Base-by-base conservation (phyloP, 1,284 basidiomycete genomes). In the Wolfiporia cocos region DNA sequence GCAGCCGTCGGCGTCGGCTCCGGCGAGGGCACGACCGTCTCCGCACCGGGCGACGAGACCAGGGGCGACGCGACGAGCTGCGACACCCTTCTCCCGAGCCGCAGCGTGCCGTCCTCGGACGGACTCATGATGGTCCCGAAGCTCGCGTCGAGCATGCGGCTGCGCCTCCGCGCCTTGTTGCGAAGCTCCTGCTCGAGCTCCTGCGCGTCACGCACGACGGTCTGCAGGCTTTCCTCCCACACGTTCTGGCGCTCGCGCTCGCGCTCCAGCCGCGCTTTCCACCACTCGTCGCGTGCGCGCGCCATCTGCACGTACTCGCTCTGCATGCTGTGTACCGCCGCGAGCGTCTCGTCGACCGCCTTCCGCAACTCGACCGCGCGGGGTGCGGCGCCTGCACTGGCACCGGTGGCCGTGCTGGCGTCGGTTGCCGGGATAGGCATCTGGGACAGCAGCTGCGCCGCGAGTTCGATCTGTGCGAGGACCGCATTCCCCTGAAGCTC, bases 211-310 rank as follows among this genome's bases (percentile, higher is more conserved):
- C 78, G 72, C 0, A 93, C 92, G 3, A 96, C 86, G 0, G 80
- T 77, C 39, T 86, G 80, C 57, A 98, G 68, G 62, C 90, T 94
- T 63, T 94, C 88, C 64, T 97, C 93, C 95, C 94, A 97, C 17
- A 94, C 71, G 23, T 70, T 75, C 56, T 87, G 79, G 20, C 89
- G 74, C 57, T 83, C 78, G 37, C 78, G 72, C 58, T 96, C 92
- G 17, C 73, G 70, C 50, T 73, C 70, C 12, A 91, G 69, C 45
- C 75, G 68, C 26, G 65, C 66, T 37, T 67, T 67, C 68, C 83
- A 91, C 79, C 86, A 97, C 34, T 76, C 73, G 54, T 97, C 94
- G n/a, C 95, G 74, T 41, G 87, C 83, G 36, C 72, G 70, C 1
- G 77, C 72, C 80, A 94, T 92, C 28, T 72, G 62, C 4, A 82